phyloP scores from a whole-genome alignment of 2,329 filamentous ascomycete genomes.

The Saccharata proteae region DNA sequence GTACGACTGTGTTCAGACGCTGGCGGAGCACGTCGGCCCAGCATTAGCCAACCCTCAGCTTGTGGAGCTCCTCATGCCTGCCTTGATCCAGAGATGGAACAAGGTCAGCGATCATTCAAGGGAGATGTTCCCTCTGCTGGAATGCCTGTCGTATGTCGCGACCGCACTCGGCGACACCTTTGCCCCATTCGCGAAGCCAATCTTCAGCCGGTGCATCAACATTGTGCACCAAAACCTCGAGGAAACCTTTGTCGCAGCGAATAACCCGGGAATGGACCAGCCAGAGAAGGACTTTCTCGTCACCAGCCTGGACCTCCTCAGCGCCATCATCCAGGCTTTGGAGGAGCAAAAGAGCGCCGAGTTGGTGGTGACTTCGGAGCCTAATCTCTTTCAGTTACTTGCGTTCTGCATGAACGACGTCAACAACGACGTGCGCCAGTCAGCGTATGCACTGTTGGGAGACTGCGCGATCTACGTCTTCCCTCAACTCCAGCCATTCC shows the following conservation, averaged over 20 bases:
- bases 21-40: conserved; percentile 81
- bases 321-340: conserved; percentile 84
- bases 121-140: conserved; percentile 89
- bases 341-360: conserved; percentile 60
- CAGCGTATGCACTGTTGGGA: conserved; percentile 85
- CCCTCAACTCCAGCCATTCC: conserved; percentile 60
- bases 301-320: conserved; percentile 85
- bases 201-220: conserved; percentile 78
- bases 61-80: conserved; percentile 82
- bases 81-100: conserved; percentile 78
- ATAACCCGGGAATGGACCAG: conserved; percentile 56
- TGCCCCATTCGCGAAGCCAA: conserved; percentile 69
- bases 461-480: conserved; percentile 93
- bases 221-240: conserved; percentile 89
- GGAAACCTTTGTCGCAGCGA: conserved; percentile 58
- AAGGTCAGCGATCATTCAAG: conserved; percentile 77
- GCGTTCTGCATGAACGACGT: conserved; percentile 85
- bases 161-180: conserved; percentile 74
- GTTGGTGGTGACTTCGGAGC: conserved; percentile 63
- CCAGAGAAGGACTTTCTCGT: conserved; percentile 97
- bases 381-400: conserved; percentile 80
- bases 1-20: conserved; percentile 95
- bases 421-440: conserved; percentile 88
- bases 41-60: conserved; percentile 69
- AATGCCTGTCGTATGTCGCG: conserved; percentile 90